phyloP scores from a whole-genome alignment of 352 stramenopile species.

The Achlya hypogyna region DNA sequence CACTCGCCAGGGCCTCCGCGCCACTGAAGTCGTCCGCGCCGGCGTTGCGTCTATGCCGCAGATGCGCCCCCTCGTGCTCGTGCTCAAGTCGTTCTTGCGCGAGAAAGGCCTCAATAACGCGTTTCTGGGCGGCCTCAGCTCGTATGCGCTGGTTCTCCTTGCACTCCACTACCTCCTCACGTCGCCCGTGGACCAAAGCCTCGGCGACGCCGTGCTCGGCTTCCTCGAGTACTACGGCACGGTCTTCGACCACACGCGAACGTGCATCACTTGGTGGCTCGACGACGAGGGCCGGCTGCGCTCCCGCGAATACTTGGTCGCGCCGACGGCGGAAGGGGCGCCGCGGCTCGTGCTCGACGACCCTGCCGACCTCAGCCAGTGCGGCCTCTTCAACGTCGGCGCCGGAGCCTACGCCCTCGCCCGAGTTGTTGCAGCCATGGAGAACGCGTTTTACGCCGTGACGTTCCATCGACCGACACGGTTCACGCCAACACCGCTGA shows the following conservation, averaged over 20 bases:
- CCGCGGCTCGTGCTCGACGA: slow-evolving; percentile 79
- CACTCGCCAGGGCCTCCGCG: slow-evolving; percentile 66
- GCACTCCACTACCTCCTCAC: slow-evolving; percentile 66
- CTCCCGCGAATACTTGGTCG: slow-evolving; percentile 70
- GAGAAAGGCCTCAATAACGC: slow-evolving; percentile 85
- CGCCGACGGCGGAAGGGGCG: slow-evolving; percentile 30
- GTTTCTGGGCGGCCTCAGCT: slow-evolving; percentile 83
- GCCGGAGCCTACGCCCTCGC: slow-evolving; percentile 68
- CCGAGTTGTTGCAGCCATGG: slow-evolving; percentile 65
- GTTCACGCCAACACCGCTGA: slow-evolving; percentile 72
- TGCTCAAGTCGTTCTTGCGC: slow-evolving; percentile 80
- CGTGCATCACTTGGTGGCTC: slow-evolving; percentile 49
- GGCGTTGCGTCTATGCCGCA: slow-evolving; percentile 57
- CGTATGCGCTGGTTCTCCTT: slow-evolving; percentile 81
- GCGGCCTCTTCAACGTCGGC: slow-evolving; percentile 61
- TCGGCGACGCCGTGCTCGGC: slow-evolving; percentile 68
- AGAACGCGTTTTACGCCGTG: slow-evolving; percentile 73
- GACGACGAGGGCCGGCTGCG: slow-evolving; percentile 27
- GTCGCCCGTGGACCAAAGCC: slow-evolving; percentile 23
- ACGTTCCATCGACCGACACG: slow-evolving; percentile 62
- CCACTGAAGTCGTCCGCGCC: slow-evolving; percentile 67
- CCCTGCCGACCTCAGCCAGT: slow-evolving; percentile 52
- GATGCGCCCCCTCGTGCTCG: slow-evolving; percentile 71
- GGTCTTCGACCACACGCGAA: slow-evolving; percentile 66
- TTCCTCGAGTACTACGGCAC: slow-evolving; percentile 87